Conservation (phyloP, 148 eudicot genomes). For the Silene latifolia region DNA sequence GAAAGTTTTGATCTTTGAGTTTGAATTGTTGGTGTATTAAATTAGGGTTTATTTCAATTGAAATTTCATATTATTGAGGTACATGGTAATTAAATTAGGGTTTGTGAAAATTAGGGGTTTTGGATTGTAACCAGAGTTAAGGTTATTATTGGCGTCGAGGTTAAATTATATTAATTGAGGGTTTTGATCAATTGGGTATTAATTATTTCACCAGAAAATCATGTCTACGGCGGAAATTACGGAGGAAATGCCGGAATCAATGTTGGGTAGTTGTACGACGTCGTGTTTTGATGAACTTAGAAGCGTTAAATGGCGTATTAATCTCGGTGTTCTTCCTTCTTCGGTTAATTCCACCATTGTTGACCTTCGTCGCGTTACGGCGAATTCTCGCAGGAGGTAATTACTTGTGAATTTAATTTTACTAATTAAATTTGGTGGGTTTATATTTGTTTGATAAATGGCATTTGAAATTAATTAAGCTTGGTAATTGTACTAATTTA, state of each 20-base stretch:
- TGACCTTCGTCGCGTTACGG: conserved; percentile 64
- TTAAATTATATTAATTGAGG: too few relatives aligned
- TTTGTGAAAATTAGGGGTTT: too few relatives aligned
- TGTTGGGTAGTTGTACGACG: conserved; percentile 14
- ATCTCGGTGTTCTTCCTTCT: conserved; percentile 70
- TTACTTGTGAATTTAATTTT: not conserved
- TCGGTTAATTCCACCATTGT: conserved; percentile 42
- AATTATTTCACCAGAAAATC: conserved; percentile 5
- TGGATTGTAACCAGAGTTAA: too few relatives aligned
- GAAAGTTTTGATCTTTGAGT: too few relatives aligned
- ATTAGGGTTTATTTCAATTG: too few relatives aligned
- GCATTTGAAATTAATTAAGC: not conserved
- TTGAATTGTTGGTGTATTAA: too few relatives aligned
- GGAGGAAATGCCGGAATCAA: conserved; percentile 18
- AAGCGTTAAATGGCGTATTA: conserved; percentile 64
- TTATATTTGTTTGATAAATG: not conserved
- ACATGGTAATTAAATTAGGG: too few relatives aligned
- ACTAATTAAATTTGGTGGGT: not conserved
- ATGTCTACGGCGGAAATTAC: conserved; percentile 30
- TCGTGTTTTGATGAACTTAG: conserved; percentile 46
- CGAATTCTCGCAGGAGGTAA: conserved; percentile 68
- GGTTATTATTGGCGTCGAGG: too few relatives aligned
- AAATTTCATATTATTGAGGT: too few relatives aligned
- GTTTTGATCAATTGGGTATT: conserved; percentile 18
- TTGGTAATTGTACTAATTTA: not conserved